phyloP scores from a whole-genome alignment of 306 rosid genomes.

The Purshia tridentata region DNA sequence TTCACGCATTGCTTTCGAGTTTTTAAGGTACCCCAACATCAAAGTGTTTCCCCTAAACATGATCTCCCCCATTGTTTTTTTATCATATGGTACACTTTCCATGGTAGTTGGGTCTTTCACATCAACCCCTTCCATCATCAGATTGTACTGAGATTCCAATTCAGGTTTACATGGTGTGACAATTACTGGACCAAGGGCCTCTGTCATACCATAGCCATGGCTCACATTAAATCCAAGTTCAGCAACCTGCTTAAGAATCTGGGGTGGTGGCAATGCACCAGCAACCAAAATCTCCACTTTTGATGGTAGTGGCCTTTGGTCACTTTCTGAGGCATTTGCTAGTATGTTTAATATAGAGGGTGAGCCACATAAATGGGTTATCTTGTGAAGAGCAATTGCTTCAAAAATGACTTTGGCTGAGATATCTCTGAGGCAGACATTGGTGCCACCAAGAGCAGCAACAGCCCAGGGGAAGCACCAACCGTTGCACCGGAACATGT shows the following conservation, averaged over 20 bases:
- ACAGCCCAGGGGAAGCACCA: conserved; percentile 87
- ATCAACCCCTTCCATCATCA: conserved; percentile 53
- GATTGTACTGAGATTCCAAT: conserved; percentile 18
- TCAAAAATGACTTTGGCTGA: conserved; percentile 50
- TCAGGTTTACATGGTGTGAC: conserved; percentile 48
- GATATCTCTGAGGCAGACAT: conserved; percentile 51
- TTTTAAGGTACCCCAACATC: conserved; percentile 64
- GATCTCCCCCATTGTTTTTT: conserved; percentile 72
- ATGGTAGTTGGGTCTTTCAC: conserved; percentile 62
- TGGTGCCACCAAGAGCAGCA: conserved; percentile 78
- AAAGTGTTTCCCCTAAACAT: conserved; percentile 64
- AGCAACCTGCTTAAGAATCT: conserved; percentile 40
- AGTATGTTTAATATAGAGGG: conserved; percentile 57
- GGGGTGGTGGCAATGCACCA: conserved; percentile 56
- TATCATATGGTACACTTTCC: conserved; percentile 61
- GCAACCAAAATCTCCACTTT: conserved; percentile 66
- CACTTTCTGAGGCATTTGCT: conserved; percentile 30
- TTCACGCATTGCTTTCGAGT: conserved; percentile 40
- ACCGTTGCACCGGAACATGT: conserved; percentile 92
- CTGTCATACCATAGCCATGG: conserved; percentile 93
- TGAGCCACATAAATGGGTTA: conserved; percentile 72
- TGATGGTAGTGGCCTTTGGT: conserved; percentile 24
- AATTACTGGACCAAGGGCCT: conserved; percentile 65
- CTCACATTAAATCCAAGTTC: conserved; percentile 63
- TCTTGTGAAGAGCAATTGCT: conserved; percentile 50